Evolutionary conservation across 202 grass and related monocot species (phyloP), one percentile per base, ranked within the genome.

Genomic region (Eragrostis tef): DNA sequence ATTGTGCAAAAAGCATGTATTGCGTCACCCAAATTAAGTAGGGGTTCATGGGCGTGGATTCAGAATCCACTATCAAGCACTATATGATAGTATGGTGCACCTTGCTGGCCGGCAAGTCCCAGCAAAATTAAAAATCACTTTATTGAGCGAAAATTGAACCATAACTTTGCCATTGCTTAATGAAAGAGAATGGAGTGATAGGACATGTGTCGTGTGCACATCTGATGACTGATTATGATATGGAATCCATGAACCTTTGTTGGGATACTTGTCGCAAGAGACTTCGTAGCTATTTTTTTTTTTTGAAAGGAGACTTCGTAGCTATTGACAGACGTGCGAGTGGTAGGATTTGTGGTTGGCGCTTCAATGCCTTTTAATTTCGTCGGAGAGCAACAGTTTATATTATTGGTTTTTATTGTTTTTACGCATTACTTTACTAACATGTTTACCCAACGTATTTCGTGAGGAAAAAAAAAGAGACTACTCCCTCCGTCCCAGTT

Each of bases 61-160:
- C 89, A 86, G 78, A 88, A 60, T 75, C 82, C 89, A 83, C 89
- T 88, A 70, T 31, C 56, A 51, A 51, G 80, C 69, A 63, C 45
- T 56, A 61, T 61, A 24, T 20, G 7, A 12, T 24, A 75, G 79
- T 68, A 41, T 56, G 50, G 24, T 57, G 53, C 22, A 27, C 58
- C 67, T 67, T 49, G 62, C 20, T 67, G 29, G 2, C 47, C 24
- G 71, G 57, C 80, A 66, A 84, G 49, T 64, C 22, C 56, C 24
- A 64, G 26, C 58, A 48, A 68, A 78, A 74, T 19, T 31, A 63
- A 39, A 43, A 45, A 69, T 22, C 67, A 36, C 34, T 84, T 75
- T 63, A 39, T 22, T 51, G 47, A 17, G 70, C 20, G 66, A 82
- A 75, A 78, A 74, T 44, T 36, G 70, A 56, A 27, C 70, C 63